Percentiles rank a stretch among this genome's conserved stretches.
phyloP scores from a whole-genome alignment of 164 flowering plant species.

The Cinnamomum chago region DNA sequence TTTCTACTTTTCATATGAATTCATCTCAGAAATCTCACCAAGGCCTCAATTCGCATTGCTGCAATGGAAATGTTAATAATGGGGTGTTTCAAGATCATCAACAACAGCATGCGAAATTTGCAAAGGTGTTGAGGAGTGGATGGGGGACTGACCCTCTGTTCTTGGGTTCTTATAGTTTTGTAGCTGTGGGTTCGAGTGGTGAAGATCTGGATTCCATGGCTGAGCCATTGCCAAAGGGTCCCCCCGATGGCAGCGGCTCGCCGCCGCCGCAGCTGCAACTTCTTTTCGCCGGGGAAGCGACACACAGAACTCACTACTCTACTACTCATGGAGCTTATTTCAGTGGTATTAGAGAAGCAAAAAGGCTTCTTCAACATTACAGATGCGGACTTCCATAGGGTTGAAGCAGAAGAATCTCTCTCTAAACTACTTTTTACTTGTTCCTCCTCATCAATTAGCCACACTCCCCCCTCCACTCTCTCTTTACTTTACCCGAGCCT shows the following conservation, averaged over 20 bases:
- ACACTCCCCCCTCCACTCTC: conserved; percentile 1
- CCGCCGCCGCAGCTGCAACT: conserved; percentile 51
- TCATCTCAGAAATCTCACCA: not conserved
- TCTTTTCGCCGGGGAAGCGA: conserved; percentile 98
- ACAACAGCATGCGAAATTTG: conserved; percentile 22
- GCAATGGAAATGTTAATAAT: conserved; percentile 5
- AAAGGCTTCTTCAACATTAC: conserved; percentile 88
- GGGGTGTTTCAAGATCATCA: not conserved
- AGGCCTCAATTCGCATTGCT: not conserved
- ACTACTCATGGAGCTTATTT: conserved; percentile 99
- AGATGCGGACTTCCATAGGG: conserved; percentile 15
- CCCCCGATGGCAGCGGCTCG: not conserved
- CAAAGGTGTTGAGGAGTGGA: conserved; percentile 54
- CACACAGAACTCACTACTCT: conserved; percentile 94
- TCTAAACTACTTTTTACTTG: not conserved
- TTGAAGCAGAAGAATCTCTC: not conserved
- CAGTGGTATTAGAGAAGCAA: conserved; percentile 96
- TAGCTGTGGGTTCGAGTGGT: conserved; percentile 87
- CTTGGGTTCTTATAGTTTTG: conserved; percentile 88
- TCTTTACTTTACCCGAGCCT: not conserved
- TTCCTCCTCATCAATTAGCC: conserved; percentile 1
- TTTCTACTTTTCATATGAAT: conserved; percentile 33
- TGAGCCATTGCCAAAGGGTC: conserved; percentile 64
- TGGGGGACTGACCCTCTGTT: conserved; percentile 98
- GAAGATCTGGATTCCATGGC: conserved; percentile 81